Conservation (phyloP, 2,329 filamentous ascomycete species). For the Diaporthe sp. region DNA sequence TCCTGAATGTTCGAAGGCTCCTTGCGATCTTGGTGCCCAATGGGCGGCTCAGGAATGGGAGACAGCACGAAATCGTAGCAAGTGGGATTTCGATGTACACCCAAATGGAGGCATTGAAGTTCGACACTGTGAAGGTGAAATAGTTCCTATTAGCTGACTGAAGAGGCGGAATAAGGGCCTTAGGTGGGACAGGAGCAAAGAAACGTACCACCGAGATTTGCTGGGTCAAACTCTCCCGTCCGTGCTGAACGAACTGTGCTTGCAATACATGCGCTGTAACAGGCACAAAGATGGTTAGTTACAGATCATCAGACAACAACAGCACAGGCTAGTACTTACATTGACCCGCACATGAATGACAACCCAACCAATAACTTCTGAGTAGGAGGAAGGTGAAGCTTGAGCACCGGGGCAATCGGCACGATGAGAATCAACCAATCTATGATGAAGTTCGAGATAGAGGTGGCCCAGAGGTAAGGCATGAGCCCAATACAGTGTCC, state of each 20-base stretch:
- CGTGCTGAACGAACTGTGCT: neutral
- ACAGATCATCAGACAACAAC: neutral
- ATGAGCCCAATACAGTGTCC: neutral
- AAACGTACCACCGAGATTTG: neutral
- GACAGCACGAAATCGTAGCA: neutral
- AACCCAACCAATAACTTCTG: neutral
- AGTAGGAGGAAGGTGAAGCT: neutral
- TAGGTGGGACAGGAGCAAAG: neutral
- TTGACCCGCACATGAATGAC: neutral
- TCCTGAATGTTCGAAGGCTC: neutral
- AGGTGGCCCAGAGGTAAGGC: neutral
- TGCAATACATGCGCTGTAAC: neutral
- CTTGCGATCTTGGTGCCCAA: neutral
- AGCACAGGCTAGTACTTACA: neutral
- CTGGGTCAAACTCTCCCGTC: neutral
- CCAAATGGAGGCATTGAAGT: neutral
- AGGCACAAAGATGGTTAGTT: neutral
- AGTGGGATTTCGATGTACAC: neutral
- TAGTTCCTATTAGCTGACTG: neutral
- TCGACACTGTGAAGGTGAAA: neutral
- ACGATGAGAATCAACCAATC: neutral
- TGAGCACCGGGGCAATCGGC: neutral
- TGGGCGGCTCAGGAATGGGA: neutral
- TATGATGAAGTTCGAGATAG: neutral
- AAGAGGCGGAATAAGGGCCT: neutral